phyloP scores from a whole-genome alignment of 2,329 filamentous ascomycete genomes.

The Elsinoe arachidis region DNA sequence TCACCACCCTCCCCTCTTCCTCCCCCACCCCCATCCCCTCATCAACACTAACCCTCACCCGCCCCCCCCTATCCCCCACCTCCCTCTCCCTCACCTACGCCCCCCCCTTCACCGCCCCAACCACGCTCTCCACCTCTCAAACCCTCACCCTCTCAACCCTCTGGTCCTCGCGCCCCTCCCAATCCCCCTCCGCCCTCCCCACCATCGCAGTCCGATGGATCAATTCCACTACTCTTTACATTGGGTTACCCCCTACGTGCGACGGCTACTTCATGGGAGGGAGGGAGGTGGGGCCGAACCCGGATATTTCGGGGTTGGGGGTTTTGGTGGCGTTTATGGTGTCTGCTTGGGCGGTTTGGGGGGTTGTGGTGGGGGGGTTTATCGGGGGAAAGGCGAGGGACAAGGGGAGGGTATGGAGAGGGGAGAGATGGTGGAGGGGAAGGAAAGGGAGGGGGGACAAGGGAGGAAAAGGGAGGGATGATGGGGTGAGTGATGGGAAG shows the following conservation, averaged over 20 bases:
- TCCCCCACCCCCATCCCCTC: too few relatives aligned
- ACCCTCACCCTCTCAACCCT: too few relatives aligned
- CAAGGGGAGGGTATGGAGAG: background rate
- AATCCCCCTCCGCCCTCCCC: too few relatives aligned
- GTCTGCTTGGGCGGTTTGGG: conserved; percentile 3
- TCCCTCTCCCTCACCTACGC: too few relatives aligned
- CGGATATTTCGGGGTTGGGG: background rate
- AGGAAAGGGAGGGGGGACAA: background rate
- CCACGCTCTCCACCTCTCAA: too few relatives aligned
- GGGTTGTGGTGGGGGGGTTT: background rate
- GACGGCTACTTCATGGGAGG: background rate
- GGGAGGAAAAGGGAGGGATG: background rate
- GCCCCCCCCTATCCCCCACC: too few relatives aligned
- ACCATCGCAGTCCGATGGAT: background rate
- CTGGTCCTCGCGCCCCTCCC: too few relatives aligned
- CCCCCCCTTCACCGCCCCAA: too few relatives aligned
- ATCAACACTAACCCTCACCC: too few relatives aligned
- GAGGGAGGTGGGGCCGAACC: background rate
- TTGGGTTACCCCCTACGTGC: background rate
- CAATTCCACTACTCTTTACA: background rate
- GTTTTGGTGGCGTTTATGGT: background rate
- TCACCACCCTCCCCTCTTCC: too few relatives aligned
- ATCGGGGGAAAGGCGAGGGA: background rate
- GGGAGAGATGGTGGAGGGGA: background rate
- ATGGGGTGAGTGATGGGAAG: background rate